Evolutionary conservation across 192 early-diverging fungal species (phyloP), one percentile per base, ranked within the genome.

Genomic region (Rhizoclosmatium sp.): DNA sequence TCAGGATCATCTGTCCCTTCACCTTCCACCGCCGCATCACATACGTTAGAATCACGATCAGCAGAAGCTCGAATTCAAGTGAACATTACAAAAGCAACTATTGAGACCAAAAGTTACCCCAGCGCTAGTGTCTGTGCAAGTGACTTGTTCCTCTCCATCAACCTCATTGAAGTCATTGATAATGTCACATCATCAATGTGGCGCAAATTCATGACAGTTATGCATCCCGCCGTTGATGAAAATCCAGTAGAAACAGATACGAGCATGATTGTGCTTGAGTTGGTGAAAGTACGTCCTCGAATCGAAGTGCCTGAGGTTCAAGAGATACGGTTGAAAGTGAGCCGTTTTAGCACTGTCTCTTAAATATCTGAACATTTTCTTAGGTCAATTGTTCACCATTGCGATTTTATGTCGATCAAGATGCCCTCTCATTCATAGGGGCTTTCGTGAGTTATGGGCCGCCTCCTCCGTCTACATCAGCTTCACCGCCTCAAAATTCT

Each of bases 391-490:
- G 96, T 48, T 87, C 94, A 42, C 97, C 97, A 1, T 59, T 99
- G 47, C 87, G 95, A 41, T 90, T 96, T 76, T 93, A 95, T 72
- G 89, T 99, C 46, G 96, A 99, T 83, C 96, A 98, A 83, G 96
- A 99, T 80, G 93, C 96, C 2, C 82, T 99, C 14, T 84, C 88
- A 2, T 97, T 94, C 82, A 76, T 97, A 75, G 88, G 95, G 44
- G 79, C 84, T 9, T 98, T 95, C 85, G 94, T 97, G 87, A 83
- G 89, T 1, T 90, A 89, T 64, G 82, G 85, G 40, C 19, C 23
- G 31, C 16, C 10, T 7, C 56, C 71, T 42, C 48, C 14, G 19
- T 16, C 21, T 21, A 41, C 61, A 65, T 2, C 73, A 45, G 44
- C 31, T 5, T 12, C 46, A 44, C 42, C 60, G 7, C 9, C 46